A percentile compares a stretch with the other conserved stretches of the same genome.
Evolutionary conservation across 495 filamentous ascomycete genomes (phyloP).

Genomic region (Talaromyces proteolyticus): DNA sequence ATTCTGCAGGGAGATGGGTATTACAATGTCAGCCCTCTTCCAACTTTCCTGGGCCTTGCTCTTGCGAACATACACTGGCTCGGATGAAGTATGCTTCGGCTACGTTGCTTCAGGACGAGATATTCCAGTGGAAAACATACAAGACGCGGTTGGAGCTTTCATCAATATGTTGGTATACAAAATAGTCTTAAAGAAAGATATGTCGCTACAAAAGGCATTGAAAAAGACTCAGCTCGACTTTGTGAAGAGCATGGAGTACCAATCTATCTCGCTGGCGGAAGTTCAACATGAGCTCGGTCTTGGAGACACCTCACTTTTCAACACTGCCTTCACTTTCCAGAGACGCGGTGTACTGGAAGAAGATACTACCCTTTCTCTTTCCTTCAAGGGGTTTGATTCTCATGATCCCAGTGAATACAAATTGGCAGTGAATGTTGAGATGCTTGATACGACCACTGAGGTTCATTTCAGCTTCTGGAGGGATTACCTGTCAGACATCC

Average conservation of each 20-base stretch:
- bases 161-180: slow-evolving; percentile 17
- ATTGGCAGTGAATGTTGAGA: slow-evolving; percentile 52
- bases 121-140: slow-evolving; percentile 11
- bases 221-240: slow-evolving; percentile 27
- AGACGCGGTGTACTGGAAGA: slow-evolving; percentile 2
- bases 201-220: slow-evolving; percentile 26
- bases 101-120: slow-evolving; percentile 24
- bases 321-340: slow-evolving; percentile 43
- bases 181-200: slow-evolving; percentile 27
- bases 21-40: slow-evolving; percentile 27
- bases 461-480: slow-evolving; percentile 35
- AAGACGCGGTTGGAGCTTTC: slow-evolving; percentile 11
- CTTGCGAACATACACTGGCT: slow-evolving; percentile 44
- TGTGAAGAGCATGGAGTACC: slow-evolving; percentile 26
- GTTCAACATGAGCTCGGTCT: slow-evolving; percentile 33
- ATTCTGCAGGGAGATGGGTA: slow-evolving; percentile 24
- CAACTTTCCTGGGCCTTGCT: slow-evolving; percentile 51
- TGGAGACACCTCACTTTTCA: slow-evolving; percentile 38
- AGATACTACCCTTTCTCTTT: neutral
- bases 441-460: slow-evolving; percentile 25
- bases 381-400: slow-evolving; percentile 6
- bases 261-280: slow-evolving; percentile 26
- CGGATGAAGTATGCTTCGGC: slow-evolving; percentile 51
- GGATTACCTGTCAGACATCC: slow-evolving; percentile 24
- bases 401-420: slow-evolving; percentile 38